Evolutionary conservation across 768 basidiomycete species (phyloP).

Genomic region (Termitomyces sp.): DNA sequence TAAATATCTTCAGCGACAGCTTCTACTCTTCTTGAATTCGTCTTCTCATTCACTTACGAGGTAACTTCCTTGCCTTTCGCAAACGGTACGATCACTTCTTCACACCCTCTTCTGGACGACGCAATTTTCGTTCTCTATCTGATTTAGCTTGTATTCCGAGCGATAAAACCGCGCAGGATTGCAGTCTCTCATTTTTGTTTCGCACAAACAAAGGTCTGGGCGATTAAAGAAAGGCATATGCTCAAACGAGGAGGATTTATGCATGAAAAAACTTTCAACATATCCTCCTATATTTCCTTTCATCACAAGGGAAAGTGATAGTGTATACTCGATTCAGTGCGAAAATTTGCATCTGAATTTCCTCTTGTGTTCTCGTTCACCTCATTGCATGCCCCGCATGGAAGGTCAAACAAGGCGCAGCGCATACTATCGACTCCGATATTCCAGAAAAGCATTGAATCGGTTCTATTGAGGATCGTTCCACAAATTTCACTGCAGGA

Average conservation of each 20-base stretch:
- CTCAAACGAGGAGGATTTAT: not conserved
- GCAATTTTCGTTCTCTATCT: not conserved
- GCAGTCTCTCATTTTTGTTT: not conserved
- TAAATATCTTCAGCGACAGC: not conserved
- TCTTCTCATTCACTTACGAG: not conserved
- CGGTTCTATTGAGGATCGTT: not conserved
- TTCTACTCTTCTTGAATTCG: not conserved
- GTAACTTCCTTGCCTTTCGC: not conserved
- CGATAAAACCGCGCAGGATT: not conserved
- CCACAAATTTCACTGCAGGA: not conserved
- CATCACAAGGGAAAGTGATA: not conserved
- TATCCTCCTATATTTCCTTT: not conserved
- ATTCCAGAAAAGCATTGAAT: not conserved
- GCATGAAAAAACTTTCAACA: not conserved
- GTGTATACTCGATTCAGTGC: not conserved
- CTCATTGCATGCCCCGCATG: too few relatives aligned
- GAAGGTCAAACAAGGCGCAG: too few relatives aligned
- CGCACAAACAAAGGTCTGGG: not conserved
- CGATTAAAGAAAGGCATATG: not conserved
- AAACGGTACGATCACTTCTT: not conserved
- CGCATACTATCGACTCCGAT: not conserved
- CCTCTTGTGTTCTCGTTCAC: not conserved
- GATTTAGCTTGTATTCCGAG: too few relatives aligned
- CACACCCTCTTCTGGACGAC: not conserved
- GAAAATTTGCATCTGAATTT: not conserved